These are phyloP conservation scores for Metschnikowia henanensis DNA, from an alignment of 805 yeast species.

Conservation along the genomic window DNA sequence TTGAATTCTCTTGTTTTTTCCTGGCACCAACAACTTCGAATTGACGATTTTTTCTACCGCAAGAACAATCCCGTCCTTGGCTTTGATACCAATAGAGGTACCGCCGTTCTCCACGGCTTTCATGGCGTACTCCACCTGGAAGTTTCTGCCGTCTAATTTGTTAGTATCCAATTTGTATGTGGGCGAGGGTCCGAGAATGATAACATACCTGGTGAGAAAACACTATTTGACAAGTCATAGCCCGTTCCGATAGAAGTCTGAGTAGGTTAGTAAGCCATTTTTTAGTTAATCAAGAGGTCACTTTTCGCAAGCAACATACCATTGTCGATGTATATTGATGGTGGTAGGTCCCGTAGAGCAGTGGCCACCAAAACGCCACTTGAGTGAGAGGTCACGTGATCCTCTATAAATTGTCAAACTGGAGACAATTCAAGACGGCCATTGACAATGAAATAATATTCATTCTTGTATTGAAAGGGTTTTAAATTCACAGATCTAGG, in stretches of 20 bases:
- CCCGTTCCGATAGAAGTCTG: conserved; percentile 95
- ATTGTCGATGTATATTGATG: not conserved
- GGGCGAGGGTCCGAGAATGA: not conserved
- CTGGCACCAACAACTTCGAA: conserved; percentile 86
- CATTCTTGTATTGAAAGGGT: too few relatives aligned
- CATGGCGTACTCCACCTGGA: conserved; percentile 97
- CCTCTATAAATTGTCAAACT: too few relatives aligned
- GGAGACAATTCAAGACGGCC: too few relatives aligned
- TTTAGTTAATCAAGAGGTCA: not conserved
- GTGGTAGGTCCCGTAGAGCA: not conserved
- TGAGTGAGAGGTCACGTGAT: conserved; percentile 9
- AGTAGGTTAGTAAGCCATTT: conserved; percentile 8
- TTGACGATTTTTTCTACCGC: conserved; percentile 94
- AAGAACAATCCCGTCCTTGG: conserved; percentile 91
- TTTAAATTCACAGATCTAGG: too few relatives aligned
- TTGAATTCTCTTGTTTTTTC: conserved; percentile 87
- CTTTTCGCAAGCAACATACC: conserved; percentile 1
- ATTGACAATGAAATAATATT: too few relatives aligned
- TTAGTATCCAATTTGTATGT: conserved; percentile 32
- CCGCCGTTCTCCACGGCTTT: conserved; percentile 98
- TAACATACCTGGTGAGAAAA: conserved; percentile 72
- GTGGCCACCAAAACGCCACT: conserved; percentile 12
- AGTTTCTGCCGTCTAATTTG: conserved; percentile 78
- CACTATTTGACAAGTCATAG: conserved; percentile 96
- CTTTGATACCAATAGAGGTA: conserved; percentile 90